Conservation (phyloP, 768 basidiomycete species). For the Lactifluus piperatus region DNA sequence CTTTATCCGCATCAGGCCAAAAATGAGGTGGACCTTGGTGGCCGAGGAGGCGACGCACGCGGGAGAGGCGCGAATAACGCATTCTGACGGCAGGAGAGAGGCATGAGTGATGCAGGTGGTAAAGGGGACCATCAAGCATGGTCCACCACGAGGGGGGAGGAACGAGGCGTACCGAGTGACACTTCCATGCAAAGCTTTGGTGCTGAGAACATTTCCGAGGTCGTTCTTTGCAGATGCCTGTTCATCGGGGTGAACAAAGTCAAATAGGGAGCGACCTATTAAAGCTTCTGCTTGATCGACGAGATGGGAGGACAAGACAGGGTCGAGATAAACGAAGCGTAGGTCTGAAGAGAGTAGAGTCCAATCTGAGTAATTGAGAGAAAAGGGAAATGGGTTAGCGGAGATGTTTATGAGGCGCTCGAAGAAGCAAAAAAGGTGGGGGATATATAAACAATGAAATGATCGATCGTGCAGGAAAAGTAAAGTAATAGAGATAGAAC, state of each 20-base stretch:
- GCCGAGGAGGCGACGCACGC: constrained; percentile 65
- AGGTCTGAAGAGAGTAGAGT: constrained; percentile 67
- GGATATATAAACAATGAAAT: constrained; percentile 35
- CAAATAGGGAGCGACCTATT: constrained; percentile 60
- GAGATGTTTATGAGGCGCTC: constrained; percentile 21
- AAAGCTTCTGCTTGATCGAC: constrained; percentile 59
- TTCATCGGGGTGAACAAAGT: constrained; percentile 82
- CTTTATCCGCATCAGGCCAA: constrained; percentile 62
- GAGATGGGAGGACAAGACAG: constrained; percentile 66
- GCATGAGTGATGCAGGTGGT: constrained; percentile 17
- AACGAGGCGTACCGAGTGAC: constrained; percentile 54
- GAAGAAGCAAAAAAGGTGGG: constrained; percentile 27
- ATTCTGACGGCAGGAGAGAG: constrained; percentile 40
- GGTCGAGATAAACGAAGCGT: constrained; percentile 76
- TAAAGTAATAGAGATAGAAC: constrained; percentile 29
- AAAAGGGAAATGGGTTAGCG: constrained; percentile 21
- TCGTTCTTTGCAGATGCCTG: constrained; percentile 65
- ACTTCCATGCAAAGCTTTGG: constrained; percentile 71
- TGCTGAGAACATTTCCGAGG: constrained; percentile 63
- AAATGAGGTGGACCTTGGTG: constrained; percentile 43
- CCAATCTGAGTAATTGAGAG: constrained; percentile 51
- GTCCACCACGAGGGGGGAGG: constrained; percentile 13
- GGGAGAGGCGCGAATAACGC: constrained; percentile 68
- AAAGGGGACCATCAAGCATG: constrained; percentile 14
- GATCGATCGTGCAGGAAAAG: constrained; percentile 26